Base-by-base conservation (phyloP, 192 early-diverging fungal species). In the Coemansia sp. region DNA sequence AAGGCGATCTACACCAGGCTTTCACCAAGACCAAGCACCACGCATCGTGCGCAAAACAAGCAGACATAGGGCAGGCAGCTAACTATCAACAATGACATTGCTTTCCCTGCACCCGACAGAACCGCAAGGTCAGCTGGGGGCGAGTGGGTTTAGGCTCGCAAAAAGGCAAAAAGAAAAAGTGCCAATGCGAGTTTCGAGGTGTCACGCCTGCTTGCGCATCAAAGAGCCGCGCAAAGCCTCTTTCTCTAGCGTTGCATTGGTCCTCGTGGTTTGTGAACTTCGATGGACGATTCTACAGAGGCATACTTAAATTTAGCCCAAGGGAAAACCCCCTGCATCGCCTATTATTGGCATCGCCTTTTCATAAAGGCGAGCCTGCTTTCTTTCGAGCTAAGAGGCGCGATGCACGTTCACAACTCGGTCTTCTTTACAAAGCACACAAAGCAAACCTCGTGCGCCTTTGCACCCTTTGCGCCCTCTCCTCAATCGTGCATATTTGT, bases 391-490 rank as follows among this genome's bases (percentile, higher is more conserved):
- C 12, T 6, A 53, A 53, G 11, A 53, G 25, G 23, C 14, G 26
- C 50, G 6, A 28, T 16, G 26, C 50, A 53, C 50, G 50, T 53
- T 53, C 50, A 31, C 50, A 26, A 6, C 50, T 53, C 50, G 26
- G 12, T 31, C 13, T 5, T 53, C 13, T 53, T 26, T 28, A 53
- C 50, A 53, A 53, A 53, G 50, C 14, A 2, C 31, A 16, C 50
- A 53, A 53, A 53, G 50, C 14, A 53, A 53, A 53, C 26, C 21
- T 31, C n/a, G 50, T 26, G 50, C 14, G 26, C 50, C 50, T 53
- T 53, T 53, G 26, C 13, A 4, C 26, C 50, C 50, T 53, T 53
- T 53, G 25, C 13, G 6, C 50, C 50, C 50, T 45, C 42, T 21
- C 42, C 42, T 45, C 42, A 45, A 45, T 20, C 42, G n/a, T 45